Conservation (phyloP, 1,139 yeast species). For the Debaryomycetaceae sp. region DNA sequence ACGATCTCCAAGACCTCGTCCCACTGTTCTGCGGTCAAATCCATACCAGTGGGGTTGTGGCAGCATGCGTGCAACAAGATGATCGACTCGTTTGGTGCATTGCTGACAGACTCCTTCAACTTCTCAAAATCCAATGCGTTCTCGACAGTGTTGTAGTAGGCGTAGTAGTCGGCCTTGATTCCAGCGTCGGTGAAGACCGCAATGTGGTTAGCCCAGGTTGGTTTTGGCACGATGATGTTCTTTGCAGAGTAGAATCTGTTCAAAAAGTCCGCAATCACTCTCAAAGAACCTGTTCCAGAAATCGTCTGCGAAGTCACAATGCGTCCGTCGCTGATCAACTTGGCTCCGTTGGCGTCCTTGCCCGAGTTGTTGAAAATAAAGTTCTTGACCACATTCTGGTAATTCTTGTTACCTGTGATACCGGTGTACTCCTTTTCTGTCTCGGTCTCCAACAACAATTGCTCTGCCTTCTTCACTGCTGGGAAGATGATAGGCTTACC, state of each 20-base stretch:
- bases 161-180: slow-evolving; percentile 36
- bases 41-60: slow-evolving; percentile 97
- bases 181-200: slow-evolving; percentile 57
- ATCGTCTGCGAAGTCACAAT: slow-evolving; percentile 57
- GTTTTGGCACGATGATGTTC: slow-evolving; percentile 58
- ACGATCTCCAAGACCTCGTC: slow-evolving; percentile 58
- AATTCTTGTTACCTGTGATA: slow-evolving; percentile 49
- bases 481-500: slow-evolving; percentile 51
- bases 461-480: slow-evolving; percentile 46
- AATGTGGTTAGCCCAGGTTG: slow-evolving; percentile 76
- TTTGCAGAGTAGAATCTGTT: slow-evolving; percentile 42
- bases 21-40: slow-evolving; percentile 89
- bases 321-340: slow-evolving; percentile 45
- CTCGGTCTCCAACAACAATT: slow-evolving; percentile 36
- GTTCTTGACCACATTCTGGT: slow-evolving; percentile 46
- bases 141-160: slow-evolving; percentile 52
- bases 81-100: slow-evolving; percentile 53
- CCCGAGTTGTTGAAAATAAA: slow-evolving; percentile 50
- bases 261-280: slow-evolving; percentile 55
- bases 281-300: slow-evolving; percentile 59
- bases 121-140: slow-evolving; percentile 54
- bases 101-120: slow-evolving; percentile 39
- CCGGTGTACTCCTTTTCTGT: slow-evolving; percentile 58
- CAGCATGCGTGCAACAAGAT: slow-evolving; percentile 93
- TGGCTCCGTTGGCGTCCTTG: slow-evolving; percentile 46